Evolutionary conservation across 2,329 filamentous ascomycete species (phyloP).

Genomic region (Emmonsiellopsis sp.): DNA sequence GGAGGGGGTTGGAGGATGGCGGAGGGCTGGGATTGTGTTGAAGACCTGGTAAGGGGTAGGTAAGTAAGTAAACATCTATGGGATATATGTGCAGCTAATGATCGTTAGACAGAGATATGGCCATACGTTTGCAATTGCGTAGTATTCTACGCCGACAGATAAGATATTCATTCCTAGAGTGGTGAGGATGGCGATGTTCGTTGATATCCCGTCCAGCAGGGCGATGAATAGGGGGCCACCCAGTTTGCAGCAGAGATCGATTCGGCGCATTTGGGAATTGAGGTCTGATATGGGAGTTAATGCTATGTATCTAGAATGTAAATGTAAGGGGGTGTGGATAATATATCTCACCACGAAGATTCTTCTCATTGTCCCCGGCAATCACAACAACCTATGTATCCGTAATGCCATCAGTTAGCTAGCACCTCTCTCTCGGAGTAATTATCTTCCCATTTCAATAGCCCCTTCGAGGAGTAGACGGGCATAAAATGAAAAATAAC

Average conservation of each 20-base stretch:
- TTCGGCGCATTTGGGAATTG: conserved; percentile 48
- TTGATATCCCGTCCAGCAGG: conserved; percentile 36
- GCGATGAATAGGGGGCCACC: conserved; percentile 45
- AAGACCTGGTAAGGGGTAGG: neutral
- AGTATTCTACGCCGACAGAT: conserved; percentile 32
- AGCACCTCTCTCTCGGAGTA: neutral
- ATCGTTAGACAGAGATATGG: neutral
- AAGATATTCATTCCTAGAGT: conserved; percentile 38
- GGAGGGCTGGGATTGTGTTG: neutral
- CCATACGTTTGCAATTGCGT: conserved; percentile 28
- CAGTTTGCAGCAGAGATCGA: conserved; percentile 51
- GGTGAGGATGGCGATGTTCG: conserved; percentile 37
- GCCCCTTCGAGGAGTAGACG: neutral
- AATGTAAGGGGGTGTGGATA: conserved; percentile 14
- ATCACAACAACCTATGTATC: conserved; percentile 22
- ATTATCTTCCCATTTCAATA: no score
- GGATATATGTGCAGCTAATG: neutral
- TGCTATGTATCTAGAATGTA: no score
- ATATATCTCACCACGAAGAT: conserved; percentile 34
- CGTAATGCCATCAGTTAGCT: neutral
- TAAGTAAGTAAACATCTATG: neutral
- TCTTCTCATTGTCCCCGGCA: conserved; percentile 25
- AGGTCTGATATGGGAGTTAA: conserved; percentile 19
- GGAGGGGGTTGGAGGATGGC: neutral
- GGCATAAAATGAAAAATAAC: neutral